Percentiles rank a stretch among this genome's conserved stretches.
phyloP scores from a whole-genome alignment of 2,329 filamentous ascomycete species.

The Gaeumannomyces tritici region DNA sequence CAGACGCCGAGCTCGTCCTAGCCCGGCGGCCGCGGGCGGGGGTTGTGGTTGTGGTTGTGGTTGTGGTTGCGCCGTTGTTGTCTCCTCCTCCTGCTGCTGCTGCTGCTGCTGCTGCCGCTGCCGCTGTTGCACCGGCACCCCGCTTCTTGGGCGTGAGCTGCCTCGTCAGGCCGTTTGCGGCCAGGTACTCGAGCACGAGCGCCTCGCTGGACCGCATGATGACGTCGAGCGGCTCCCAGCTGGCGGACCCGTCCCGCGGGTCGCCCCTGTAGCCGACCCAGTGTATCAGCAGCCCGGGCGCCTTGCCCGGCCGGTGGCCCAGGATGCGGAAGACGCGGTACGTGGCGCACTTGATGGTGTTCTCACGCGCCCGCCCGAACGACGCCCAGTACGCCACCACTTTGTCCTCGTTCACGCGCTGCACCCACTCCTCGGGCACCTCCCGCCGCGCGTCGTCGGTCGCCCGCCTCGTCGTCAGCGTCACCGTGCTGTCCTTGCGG shows the following conservation, averaged over 20 bases:
- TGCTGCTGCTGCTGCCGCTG: background rate
- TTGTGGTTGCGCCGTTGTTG: background rate
- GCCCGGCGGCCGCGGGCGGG: background rate
- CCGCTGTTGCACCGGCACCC: background rate
- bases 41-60: background rate
- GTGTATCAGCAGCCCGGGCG: background rate
- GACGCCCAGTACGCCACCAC: background rate
- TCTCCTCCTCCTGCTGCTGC: too few relatives aligned
- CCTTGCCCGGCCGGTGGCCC: background rate
- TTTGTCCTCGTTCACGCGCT: background rate
- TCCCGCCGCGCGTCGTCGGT: background rate
- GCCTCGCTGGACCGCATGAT: background rate
- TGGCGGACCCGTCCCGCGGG: background rate
- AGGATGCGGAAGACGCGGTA: slow-evolving; percentile 1
- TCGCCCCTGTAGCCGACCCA: slow-evolving; percentile 1
- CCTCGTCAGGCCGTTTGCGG: background rate
- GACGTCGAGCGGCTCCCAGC: background rate
- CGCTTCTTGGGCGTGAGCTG: background rate
- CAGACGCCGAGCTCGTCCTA: background rate
- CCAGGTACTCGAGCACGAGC: background rate
- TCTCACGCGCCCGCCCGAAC: background rate
- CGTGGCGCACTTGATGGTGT: background rate
- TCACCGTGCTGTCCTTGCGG: background rate
- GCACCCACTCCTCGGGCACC: background rate
- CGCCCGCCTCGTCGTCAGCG: background rate